Evolutionary conservation across 2,329 filamentous ascomycete species (phyloP).

Genomic region (Cordyceps fumosorosea): DNA sequence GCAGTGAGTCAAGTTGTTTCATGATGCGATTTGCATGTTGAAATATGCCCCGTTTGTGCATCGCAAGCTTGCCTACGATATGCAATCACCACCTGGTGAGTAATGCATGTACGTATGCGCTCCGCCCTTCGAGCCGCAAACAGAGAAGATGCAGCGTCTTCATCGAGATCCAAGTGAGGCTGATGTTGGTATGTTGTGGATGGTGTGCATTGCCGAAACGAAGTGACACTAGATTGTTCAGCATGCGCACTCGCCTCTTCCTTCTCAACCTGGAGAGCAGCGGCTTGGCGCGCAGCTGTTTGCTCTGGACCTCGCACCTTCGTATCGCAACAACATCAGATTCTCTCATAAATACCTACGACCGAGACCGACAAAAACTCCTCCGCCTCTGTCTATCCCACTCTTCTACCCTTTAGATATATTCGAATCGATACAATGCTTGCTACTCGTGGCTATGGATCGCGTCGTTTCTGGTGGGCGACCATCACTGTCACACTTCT

Average conservation of each 20-base stretch:
- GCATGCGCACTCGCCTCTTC: constrained; percentile 1
- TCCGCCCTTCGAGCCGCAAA: no score
- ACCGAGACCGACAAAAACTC: not conserved
- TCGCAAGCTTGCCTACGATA: not conserved
- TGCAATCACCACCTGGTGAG: not conserved
- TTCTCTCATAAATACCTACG: not conserved
- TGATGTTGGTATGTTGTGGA: not conserved
- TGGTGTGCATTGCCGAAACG: not conserved
- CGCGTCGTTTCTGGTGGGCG: not conserved
- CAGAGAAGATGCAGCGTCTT: not conserved
- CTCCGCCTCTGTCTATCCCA: not conserved
- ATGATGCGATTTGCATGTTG: no score
- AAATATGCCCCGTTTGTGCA: no score
- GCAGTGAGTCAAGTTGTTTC: not conserved
- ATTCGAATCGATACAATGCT: not conserved
- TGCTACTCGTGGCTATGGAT: not conserved
- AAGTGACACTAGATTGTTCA: not conserved
- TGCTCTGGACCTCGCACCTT: not conserved
- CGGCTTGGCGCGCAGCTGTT: constrained; percentile 2
- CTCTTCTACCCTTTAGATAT: not conserved
- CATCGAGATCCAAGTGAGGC: not conserved
- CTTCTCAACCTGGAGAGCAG: constrained; percentile 3
- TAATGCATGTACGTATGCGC: no score
- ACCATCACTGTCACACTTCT: not conserved
- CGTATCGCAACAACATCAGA: not conserved